A percentile compares a stretch with the other conserved stretches of the same genome.
phyloP scores from a whole-genome alignment of 192 early-diverging fungal genomes.

The Linnemannia elongata region DNA sequence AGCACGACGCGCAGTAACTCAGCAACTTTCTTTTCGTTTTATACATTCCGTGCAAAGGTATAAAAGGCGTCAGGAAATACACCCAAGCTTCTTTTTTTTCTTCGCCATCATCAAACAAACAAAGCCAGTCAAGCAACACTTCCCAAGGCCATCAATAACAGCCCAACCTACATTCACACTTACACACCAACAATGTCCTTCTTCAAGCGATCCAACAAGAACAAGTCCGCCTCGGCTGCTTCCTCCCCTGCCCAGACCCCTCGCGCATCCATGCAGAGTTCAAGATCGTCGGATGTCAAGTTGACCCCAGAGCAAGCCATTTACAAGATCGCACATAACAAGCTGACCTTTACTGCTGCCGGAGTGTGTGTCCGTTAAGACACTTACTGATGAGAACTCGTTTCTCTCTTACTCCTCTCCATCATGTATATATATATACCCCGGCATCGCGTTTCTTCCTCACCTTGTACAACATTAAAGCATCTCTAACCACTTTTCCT shows the following conservation, averaged over 20 bases:
- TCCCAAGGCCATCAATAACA: not conserved
- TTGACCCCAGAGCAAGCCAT: not conserved
- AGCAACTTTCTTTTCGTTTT: not conserved
- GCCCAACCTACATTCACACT: not conserved
- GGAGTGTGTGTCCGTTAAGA: not conserved
- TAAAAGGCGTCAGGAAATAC: not conserved
- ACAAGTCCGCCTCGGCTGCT: constrained; percentile 18
- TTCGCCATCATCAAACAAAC: not conserved
- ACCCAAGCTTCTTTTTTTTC: not conserved
- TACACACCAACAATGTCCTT: not conserved
- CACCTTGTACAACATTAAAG: constrained; percentile 1
- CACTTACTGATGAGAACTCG: not conserved
- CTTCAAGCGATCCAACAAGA: constrained; percentile 31
- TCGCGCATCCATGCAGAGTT: constrained; percentile 1
- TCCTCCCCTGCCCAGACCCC: constrained; percentile 10
- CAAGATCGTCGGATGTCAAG: not conserved
- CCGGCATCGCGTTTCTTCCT: not conserved
- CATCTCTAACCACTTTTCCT: not conserved
- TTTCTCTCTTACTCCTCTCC: too few relatives aligned
- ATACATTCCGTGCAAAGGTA: not conserved
- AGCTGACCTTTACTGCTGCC: not conserved
- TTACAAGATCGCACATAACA: not conserved
- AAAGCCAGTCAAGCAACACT: not conserved
- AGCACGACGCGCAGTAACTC: too few relatives aligned
- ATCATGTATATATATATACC: not conserved